These are phyloP conservation scores for Auriculariales sp. DNA, from an alignment of 768 basidiomycete genomes.

Conservation along the genomic window DNA sequence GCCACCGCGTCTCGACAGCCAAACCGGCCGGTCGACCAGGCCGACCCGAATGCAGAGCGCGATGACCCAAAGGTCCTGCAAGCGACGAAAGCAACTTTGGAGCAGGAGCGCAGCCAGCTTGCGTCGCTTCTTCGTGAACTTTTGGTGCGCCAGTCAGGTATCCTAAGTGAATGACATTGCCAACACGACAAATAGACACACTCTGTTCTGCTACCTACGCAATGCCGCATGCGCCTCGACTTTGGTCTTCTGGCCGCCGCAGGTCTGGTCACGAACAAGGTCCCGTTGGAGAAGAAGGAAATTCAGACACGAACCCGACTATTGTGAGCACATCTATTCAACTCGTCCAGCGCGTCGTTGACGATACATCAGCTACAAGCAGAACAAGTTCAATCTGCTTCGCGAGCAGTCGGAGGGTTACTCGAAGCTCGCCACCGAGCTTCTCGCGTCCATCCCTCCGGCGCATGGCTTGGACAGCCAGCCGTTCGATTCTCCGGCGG, in stretches of 20 bases:
- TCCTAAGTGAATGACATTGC: not conserved
- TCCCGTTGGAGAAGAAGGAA: conserved; percentile 59
- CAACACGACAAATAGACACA: conserved; percentile 26
- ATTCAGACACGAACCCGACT: conserved; percentile 66
- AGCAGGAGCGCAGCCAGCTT: conserved; percentile 42
- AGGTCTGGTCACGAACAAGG: conserved; percentile 56
- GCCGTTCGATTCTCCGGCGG: conserved; percentile 38
- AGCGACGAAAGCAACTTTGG: conserved; percentile 10
- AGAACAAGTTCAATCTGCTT: conserved; percentile 95
- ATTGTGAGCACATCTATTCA: conserved; percentile 41
- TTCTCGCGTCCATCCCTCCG: conserved; percentile 63
- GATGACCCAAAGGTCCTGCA: conserved; percentile 16
- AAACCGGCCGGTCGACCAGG: not conserved
- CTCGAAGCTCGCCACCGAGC: conserved; percentile 77
- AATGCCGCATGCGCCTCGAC: conserved; percentile 68
- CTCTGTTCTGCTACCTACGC: conserved; percentile 39
- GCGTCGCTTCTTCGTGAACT: conserved; percentile 43
- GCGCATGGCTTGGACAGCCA: conserved; percentile 38
- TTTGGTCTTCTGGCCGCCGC: conserved; percentile 42
- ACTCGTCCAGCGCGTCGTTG: conserved; percentile 1
- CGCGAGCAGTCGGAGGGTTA: conserved; percentile 97
- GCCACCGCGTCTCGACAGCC: not conserved
- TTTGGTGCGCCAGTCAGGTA: conserved; percentile 25
- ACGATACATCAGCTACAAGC: conserved; percentile 60
- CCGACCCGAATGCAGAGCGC: conserved; percentile 9